Evolutionary conservation across 2,329 filamentous ascomycete genomes (phyloP).

Genomic region (Clonostachys rhizophaga): DNA sequence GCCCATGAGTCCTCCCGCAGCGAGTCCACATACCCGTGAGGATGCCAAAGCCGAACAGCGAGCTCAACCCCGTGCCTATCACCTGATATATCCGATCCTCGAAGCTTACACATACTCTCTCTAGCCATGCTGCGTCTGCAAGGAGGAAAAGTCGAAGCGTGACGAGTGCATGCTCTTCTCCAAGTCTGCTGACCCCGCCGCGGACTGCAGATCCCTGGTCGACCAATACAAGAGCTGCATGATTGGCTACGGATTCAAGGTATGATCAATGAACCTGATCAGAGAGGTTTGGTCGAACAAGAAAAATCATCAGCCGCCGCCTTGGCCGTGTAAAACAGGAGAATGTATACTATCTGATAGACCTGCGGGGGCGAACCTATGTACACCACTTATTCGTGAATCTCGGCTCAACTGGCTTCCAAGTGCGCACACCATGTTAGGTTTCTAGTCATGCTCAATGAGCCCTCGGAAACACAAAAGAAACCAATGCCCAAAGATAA

Average conservation of each 20-base stretch:
- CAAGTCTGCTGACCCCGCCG: slow-evolving; percentile 72
- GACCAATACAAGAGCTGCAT: slow-evolving; percentile 88
- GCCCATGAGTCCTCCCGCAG: no score
- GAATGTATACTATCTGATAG: slow-evolving; percentile 1
- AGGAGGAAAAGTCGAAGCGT: slow-evolving; percentile 83
- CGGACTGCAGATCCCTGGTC: slow-evolving; percentile 79
- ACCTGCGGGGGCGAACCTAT: background rate
- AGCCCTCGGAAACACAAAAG: no score
- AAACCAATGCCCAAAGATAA: no score
- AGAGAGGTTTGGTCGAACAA: background rate
- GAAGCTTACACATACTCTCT: no score
- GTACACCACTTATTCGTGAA: background rate
- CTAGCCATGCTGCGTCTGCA: slow-evolving; percentile 97
- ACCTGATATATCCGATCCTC: no score
- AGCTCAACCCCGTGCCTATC: no score
- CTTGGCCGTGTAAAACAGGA: slow-evolving; percentile 2
- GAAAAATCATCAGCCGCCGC: background rate
- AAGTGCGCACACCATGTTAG: background rate
- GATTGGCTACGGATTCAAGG: slow-evolving; percentile 86
- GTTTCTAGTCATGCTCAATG: no score
- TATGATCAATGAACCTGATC: slow-evolving; percentile 27
- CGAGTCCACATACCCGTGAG: no score
- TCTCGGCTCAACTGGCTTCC: background rate
- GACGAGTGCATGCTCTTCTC: slow-evolving; percentile 99
- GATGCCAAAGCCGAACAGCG: no score